Conservation (phyloP, 495 filamentous ascomycete species). For the Darksidea phi region DNA sequence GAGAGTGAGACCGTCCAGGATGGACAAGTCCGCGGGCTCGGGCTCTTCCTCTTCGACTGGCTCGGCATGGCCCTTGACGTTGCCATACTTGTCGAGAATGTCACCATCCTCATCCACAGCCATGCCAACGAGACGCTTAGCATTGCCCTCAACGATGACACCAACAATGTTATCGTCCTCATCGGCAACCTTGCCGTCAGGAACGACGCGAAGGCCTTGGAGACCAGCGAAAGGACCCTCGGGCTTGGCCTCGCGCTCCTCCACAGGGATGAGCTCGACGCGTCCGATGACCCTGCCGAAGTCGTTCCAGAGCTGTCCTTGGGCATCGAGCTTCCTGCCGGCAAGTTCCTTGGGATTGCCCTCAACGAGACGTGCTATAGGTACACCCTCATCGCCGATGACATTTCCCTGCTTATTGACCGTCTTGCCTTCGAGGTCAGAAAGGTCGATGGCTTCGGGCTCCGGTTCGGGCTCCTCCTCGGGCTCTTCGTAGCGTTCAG, state of each 20-base stretch:
- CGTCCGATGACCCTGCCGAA: slow-evolving; percentile 70
- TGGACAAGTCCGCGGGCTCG: slow-evolving; percentile 53
- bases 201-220: slow-evolving; percentile 65
- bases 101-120: slow-evolving; percentile 80
- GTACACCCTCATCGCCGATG: slow-evolving; percentile 66
- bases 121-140: slow-evolving; percentile 71
- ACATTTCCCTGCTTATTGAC: slow-evolving; percentile 82
- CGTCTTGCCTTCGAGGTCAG: slow-evolving; percentile 61
- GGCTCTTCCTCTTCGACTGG: slow-evolving; percentile 52
- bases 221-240: slow-evolving; percentile 74
- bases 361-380: slow-evolving; percentile 67
- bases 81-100: slow-evolving; percentile 76
- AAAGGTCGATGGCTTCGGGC: slow-evolving; percentile 53
- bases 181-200: slow-evolving; percentile 68
- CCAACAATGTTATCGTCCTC: slow-evolving; percentile 70
- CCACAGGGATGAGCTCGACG: slow-evolving; percentile 69
- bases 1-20: slow-evolving; percentile 66
- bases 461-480: slow-evolving; percentile 48
- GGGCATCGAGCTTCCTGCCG: slow-evolving; percentile 66
- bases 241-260: slow-evolving; percentile 68
- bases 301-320: slow-evolving; percentile 75
- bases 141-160: slow-evolving; percentile 71
- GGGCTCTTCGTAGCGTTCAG: slow-evolving; percentile 55
- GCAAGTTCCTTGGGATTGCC: slow-evolving; percentile 66
- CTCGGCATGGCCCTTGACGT: slow-evolving; percentile 62